Conservation (phyloP, 1,284 basidiomycete species). For the Coniferiporia sulphurascens region DNA sequence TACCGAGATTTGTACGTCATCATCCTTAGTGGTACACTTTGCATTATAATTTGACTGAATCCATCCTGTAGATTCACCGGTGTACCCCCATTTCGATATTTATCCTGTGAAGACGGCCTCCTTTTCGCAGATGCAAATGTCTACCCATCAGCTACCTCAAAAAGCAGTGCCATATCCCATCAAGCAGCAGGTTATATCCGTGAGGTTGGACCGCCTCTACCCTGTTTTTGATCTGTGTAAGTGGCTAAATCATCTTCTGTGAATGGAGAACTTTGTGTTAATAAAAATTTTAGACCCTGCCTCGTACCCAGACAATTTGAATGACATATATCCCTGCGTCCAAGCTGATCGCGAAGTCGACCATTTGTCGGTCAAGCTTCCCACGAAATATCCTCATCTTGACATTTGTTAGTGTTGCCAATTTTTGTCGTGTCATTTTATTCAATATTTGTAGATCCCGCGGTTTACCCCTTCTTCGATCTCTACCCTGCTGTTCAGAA, state of each 20-base stretch:
- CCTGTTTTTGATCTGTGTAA: slow-evolving; percentile 14
- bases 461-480: slow-evolving; percentile 6
- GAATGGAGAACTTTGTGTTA: background rate
- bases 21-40: background rate
- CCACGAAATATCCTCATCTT: slow-evolving; percentile 23
- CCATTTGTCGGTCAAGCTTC: background rate
- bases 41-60: background rate
- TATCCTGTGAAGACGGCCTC: slow-evolving; percentile 21
- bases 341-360: background rate
- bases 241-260: background rate
- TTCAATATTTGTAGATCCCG: slow-evolving; percentile 3
- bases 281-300: slow-evolving; percentile 15
- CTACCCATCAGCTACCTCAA: background rate
- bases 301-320: slow-evolving; percentile 20
- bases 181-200: background rate
- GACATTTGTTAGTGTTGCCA: slow-evolving; percentile 23
- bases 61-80: background rate
- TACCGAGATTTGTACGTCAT: slow-evolving; percentile 8
- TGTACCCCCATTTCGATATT: slow-evolving; percentile 22
- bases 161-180: background rate
- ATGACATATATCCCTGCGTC: slow-evolving; percentile 19
- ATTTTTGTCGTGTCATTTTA: background rate
- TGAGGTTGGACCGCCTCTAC: background rate
- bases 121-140: slow-evolving; percentile 7
- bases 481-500: background rate